These are phyloP conservation scores for Lachnellula suecica DNA, from an alignment of 2,329 filamentous ascomycete genomes.

Conservation along the genomic window DNA sequence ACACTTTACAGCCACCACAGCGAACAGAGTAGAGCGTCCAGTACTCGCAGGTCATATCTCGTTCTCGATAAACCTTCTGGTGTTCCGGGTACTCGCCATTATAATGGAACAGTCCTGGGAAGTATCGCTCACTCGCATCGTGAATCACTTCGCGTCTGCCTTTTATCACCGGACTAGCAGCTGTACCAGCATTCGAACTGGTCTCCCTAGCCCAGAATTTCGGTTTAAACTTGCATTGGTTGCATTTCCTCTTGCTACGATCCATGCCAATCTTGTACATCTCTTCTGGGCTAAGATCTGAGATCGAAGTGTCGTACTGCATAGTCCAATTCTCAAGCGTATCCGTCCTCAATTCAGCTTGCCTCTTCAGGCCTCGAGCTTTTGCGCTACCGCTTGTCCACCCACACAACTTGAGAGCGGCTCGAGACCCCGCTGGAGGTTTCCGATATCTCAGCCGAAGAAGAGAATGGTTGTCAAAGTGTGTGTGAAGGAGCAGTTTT, in stretches of 20 bases:
- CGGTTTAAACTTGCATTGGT: neutral
- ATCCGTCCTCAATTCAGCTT: neutral
- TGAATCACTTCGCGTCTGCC: neutral
- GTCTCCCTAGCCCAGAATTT: neutral
- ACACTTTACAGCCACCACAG: neutral
- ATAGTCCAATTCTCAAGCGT: neutral
- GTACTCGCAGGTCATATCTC: neutral
- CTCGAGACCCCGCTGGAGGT: neutral
- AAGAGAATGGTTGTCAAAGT: neutral
- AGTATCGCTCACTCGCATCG: neutral
- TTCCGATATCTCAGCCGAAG: neutral
- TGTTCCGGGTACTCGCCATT: neutral
- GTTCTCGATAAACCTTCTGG: neutral
- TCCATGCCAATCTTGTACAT: neutral
- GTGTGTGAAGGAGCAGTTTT: neutral
- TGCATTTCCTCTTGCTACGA: neutral
- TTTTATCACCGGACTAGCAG: neutral
- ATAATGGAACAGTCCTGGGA: neutral
- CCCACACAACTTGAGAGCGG: neutral
- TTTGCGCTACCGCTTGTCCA: neutral
- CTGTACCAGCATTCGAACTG: neutral
- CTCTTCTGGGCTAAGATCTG: neutral
- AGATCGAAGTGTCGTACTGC: neutral
- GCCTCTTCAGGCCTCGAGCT: neutral
- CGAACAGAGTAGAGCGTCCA: neutral